A percentile compares a stretch with the other conserved stretches of the same genome.
Conservation (phyloP, 2,329 filamentous ascomycete genomes). For the Aspergillus alliaceus region DNA sequence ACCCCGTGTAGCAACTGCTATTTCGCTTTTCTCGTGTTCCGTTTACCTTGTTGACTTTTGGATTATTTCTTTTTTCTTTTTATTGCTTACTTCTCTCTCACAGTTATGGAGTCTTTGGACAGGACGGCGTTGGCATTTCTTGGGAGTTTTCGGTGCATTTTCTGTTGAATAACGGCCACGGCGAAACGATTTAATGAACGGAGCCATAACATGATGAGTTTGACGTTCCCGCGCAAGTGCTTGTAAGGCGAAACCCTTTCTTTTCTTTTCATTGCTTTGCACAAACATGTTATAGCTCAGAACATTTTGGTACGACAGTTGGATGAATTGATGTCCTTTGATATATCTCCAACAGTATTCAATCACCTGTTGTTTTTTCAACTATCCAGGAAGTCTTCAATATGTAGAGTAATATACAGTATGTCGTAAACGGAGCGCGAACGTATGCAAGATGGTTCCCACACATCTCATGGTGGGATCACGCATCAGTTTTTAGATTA, state of each 20-base stretch:
- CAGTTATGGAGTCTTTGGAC: constrained; percentile 8
- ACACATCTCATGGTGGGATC: not conserved
- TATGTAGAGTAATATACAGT: constrained; percentile 2
- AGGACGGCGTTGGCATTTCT: constrained; percentile 22
- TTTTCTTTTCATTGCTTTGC: constrained; percentile 11
- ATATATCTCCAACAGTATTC: not conserved
- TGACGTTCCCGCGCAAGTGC: constrained; percentile 10
- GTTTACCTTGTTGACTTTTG: constrained; percentile 9
- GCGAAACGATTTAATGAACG: constrained; percentile 27
- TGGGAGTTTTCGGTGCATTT: constrained; percentile 24
- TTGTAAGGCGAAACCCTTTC: constrained; percentile 13
- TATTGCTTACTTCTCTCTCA: not conserved
- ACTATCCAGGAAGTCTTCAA: not conserved
- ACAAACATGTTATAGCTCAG: constrained; percentile 13
- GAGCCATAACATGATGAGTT: constrained; percentile 17
- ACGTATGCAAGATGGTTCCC: not conserved
- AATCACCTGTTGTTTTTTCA: not conserved
- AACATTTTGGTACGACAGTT: constrained; percentile 8
- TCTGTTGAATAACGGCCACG: constrained; percentile 16
- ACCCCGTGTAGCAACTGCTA: constrained; percentile 3
- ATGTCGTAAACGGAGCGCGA: not conserved
- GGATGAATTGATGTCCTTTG: constrained; percentile 12
- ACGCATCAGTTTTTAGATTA: not conserved
- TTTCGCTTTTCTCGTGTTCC: constrained; percentile 15
- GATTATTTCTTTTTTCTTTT: not conserved